Evolutionary conservation across 2,329 filamentous ascomycete genomes (phyloP).

Genomic region (Sarocladiaceae sp.): DNA sequence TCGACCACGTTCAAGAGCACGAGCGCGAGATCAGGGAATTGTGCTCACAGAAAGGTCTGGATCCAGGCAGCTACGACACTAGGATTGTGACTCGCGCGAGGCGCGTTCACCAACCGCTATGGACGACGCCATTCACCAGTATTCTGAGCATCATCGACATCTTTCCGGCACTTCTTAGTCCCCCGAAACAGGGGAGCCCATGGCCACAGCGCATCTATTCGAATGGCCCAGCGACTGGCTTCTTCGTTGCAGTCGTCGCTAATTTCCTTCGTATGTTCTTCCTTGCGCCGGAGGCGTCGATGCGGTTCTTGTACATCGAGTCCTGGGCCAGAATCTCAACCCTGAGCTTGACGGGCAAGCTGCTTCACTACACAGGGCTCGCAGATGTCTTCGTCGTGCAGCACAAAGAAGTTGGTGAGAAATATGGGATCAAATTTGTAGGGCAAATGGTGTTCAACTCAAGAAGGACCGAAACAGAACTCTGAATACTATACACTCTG

Average conservation of each 20-base stretch:
- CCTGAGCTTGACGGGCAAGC: conserved; percentile 77
- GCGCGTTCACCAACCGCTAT: conserved; percentile 73
- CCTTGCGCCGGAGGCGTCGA: conserved; percentile 44
- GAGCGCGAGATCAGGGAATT: conserved; percentile 27
- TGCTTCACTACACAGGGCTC: conserved; percentile 60
- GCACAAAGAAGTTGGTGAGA: conserved; percentile 60
- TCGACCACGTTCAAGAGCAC: conserved; percentile 59
- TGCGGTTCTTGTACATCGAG: conserved; percentile 82
- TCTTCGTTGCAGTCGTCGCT: conserved; percentile 60
- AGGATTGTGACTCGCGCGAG: conserved; percentile 71
- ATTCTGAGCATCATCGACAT: conserved; percentile 59
- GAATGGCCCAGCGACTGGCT: conserved; percentile 85
- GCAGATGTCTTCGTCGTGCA: conserved; percentile 82
- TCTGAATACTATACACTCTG: too few species aligned
- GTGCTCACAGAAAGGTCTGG: conserved; percentile 15
- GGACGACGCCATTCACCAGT: conserved; percentile 67
- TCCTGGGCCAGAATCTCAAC: conserved; percentile 83
- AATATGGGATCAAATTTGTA: conserved; percentile 33
- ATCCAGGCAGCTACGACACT: conserved; percentile 55
- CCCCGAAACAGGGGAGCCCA: conserved; percentile 12
- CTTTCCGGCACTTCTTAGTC: conserved; percentile 47
- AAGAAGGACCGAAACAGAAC: conserved; percentile 16
- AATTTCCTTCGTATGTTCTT: conserved; percentile 43
- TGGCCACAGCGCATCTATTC: conserved; percentile 58
- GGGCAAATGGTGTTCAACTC: conserved; percentile 37